These are phyloP conservation scores for Pseudohalonectria lignicola DNA, from an alignment of 2,329 filamentous ascomycete genomes.

Conservation along the genomic window DNA sequence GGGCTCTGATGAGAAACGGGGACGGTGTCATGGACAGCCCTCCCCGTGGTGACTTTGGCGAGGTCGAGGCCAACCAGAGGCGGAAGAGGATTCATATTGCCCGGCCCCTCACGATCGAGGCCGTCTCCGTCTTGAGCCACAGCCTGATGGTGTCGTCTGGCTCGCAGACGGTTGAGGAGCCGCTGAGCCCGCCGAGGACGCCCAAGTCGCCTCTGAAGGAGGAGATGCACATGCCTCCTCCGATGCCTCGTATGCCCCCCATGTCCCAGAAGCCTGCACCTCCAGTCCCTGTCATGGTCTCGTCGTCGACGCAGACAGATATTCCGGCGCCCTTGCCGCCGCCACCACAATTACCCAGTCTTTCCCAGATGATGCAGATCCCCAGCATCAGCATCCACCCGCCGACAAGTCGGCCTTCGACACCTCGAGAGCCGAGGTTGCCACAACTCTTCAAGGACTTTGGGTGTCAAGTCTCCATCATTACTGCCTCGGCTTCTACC, in stretches of 20 bases:
- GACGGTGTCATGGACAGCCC: conserved; percentile 28
- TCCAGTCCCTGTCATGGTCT: conserved; percentile 27
- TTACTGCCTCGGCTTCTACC: conserved; percentile 35
- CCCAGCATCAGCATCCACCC: conserved; percentile 89
- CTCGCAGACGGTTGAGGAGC: conserved; percentile 51
- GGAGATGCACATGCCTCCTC: conserved; percentile 25
- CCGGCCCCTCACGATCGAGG: conserved; percentile 38
- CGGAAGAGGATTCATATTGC: conserved; percentile 54
- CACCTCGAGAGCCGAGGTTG: conserved; percentile 61
- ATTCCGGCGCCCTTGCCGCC: conserved; percentile 15
- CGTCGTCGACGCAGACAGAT: conserved; percentile 55
- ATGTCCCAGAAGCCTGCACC: not conserved
- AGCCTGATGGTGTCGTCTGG: conserved; percentile 52
- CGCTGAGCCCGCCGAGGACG: conserved; percentile 54
- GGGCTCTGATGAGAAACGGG: conserved; percentile 21
- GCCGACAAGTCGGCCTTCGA: conserved; percentile 71
- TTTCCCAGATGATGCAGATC: conserved; percentile 52
- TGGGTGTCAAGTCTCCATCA: conserved; percentile 63
- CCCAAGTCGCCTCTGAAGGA: conserved; percentile 40
- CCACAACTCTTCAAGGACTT: conserved; percentile 77
- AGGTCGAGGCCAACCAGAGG: conserved; percentile 64
- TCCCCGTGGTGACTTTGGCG: conserved; percentile 36
- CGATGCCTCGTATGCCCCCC: conserved; percentile 20
- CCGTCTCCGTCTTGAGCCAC: conserved; percentile 18
- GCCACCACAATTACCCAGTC: conserved; percentile 17